Evolutionary conservation across 2,329 filamentous ascomycete genomes (phyloP).

Genomic region (Botrytis elliptica): DNA sequence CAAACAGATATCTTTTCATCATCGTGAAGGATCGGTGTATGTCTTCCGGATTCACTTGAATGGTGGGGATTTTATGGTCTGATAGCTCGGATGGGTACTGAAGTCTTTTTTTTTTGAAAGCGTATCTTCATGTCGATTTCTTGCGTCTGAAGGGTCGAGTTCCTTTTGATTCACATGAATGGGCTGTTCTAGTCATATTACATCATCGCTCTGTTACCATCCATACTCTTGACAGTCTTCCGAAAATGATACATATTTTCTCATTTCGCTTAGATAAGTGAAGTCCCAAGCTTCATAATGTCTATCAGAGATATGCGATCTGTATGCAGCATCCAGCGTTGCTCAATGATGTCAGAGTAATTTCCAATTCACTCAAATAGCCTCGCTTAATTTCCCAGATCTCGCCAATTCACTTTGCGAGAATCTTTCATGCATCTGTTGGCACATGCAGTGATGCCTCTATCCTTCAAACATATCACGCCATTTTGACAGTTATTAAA

Average conservation of each 20-base stretch:
- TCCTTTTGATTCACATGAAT: background rate
- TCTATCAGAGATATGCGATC: background rate
- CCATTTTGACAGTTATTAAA: background rate
- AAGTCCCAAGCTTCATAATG: background rate
- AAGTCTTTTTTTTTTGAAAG: background rate
- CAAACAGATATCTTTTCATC: background rate
- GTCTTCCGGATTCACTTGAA: background rate
- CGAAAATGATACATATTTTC: background rate
- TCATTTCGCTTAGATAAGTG: fast-evolving
- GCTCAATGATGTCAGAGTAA: fast-evolving
- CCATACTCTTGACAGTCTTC: background rate
- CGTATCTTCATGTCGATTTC: too few species aligned
- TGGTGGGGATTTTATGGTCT: background rate
- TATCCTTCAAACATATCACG: background rate
- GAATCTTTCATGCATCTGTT: background rate
- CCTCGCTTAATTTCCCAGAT: fast-evolving
- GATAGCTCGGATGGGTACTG: background rate
- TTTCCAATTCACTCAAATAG: background rate
- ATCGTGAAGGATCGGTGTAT: too few species aligned
- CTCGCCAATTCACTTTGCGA: background rate
- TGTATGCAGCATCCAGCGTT: background rate
- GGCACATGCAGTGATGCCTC: background rate
- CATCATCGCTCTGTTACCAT: fast-evolving
- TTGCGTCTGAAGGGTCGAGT: too few species aligned
- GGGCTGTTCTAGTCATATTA: fast-evolving